phyloP scores from a whole-genome alignment of 495 filamentous ascomycete species.

The Aspergillus cavernicola region DNA sequence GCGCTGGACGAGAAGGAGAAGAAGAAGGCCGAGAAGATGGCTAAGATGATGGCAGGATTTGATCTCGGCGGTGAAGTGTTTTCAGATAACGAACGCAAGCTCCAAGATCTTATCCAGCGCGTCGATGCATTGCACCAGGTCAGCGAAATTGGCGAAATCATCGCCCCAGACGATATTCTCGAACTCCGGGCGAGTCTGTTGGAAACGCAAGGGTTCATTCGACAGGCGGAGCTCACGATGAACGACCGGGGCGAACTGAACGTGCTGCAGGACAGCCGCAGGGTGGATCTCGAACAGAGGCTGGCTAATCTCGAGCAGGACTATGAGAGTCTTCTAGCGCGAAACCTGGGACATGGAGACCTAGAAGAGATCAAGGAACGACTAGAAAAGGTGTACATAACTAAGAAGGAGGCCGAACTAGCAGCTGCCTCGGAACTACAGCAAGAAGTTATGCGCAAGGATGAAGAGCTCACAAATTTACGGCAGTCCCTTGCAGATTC shows the following conservation, averaged over 20 bases:
- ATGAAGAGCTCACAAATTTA: conserved; percentile 72
- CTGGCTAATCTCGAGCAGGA: conserved; percentile 69
- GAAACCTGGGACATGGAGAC: conserved; percentile 74
- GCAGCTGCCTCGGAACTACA: conserved; percentile 70
- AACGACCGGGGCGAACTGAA: conserved; percentile 61
- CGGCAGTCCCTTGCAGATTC: conserved; percentile 69
- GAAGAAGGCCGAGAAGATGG: conserved; percentile 98
- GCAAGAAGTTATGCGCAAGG: conserved; percentile 64
- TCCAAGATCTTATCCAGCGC: conserved; percentile 75
- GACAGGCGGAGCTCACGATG: conserved; percentile 84
- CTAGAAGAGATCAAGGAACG: conserved; percentile 77
- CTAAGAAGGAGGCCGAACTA: conserved; percentile 65
- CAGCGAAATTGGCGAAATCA: conserved; percentile 68
- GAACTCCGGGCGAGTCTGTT: conserved; percentile 72
- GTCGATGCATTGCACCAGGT: conserved; percentile 75
- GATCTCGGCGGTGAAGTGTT: conserved; percentile 87
- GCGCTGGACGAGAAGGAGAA: conserved; percentile 94
- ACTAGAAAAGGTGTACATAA: conserved; percentile 69
- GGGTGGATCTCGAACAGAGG: conserved; percentile 69
- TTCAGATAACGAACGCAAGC: conserved; percentile 81
- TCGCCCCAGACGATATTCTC: conserved; percentile 76
- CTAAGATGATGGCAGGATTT: conserved; percentile 99
- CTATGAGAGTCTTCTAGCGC: conserved; percentile 75
- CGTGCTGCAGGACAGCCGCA: conserved; percentile 59
- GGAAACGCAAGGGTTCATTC: conserved; percentile 87